Evolutionary conservation across 352 stramenopile species (phyloP), one percentile per base, ranked within the genome.

Genomic region (Pythium brassicae): DNA sequence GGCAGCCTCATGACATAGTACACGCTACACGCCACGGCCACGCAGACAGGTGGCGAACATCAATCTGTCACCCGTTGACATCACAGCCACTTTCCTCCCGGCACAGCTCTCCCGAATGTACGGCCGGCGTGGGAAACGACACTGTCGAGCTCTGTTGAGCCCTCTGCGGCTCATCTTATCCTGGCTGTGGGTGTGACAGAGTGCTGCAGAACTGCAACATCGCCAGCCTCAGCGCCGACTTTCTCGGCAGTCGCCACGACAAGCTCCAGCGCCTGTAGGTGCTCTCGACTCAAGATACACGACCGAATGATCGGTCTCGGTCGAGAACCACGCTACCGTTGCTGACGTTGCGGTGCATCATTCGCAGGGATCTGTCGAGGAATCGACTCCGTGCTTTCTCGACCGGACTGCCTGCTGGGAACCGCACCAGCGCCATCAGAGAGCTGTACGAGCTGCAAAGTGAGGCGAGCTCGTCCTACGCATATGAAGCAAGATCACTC

Each of bases 301-400:
- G 32, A 7, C 32, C 9, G 2, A 3, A 11, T 11, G 32, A 11
- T 8, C 32, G 8, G 14, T 37, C 32, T 37, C 32, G 32, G 14
- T 37, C 32, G 32, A 14, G 32, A 7, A n/a, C 14, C 8, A 37
- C 32, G 32, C 10, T 27, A 32, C 23, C n/a, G 8, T 49, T 26
- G 26, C 22, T 49, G n/a, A 25, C 26, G 11, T 12, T 37, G 14
- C 29, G 20, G 19, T 34, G 27, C 4, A 32, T 20, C 25, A 8
- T 20, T 35, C 45, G 29, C 45, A 50, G 45, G 29, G 45, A 50
- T 35, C 45, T 50, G 9, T 50, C 45, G 45, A 26, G 45, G n/a
- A 50, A 50, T 26, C 45, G n/a, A 29, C 45, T 50, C 10, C 26
- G 25, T 9, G n/a, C 22, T 15, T 50, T 50, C 29, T 17, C 20